Evolutionary conservation across 192 early-diverging fungal genomes (phyloP).

Genomic region (Backusella westeae): DNA sequence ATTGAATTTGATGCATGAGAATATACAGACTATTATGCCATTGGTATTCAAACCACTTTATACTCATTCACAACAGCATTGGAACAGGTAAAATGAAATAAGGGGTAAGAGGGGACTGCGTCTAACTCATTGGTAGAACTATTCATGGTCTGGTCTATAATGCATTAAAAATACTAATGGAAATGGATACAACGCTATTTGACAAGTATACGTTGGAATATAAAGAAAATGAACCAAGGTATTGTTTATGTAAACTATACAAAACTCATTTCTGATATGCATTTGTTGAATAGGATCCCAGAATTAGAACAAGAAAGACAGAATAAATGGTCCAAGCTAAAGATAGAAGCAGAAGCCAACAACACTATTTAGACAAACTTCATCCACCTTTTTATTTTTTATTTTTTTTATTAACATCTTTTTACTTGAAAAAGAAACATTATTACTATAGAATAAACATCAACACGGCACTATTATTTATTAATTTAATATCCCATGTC

Average conservation of each 20-base stretch:
- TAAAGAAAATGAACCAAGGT: conserved; percentile 87
- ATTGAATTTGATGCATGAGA: conserved; percentile 92
- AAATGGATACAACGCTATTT: conserved; percentile 93
- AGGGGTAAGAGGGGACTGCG: too few relatives aligned
- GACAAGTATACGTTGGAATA: conserved; percentile 94
- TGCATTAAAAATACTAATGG: conserved; percentile 96
- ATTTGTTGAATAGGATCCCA: neutral
- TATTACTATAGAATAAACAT: neutral
- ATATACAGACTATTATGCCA: conserved; percentile 88
- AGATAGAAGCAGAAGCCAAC: neutral
- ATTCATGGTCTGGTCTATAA: conserved; percentile 98
- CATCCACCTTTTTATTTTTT: neutral
- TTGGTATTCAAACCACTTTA: conserved; percentile 95
- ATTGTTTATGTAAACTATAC: neutral
- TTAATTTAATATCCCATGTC: neutral
- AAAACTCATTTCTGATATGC: neutral
- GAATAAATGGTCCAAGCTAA: neutral
- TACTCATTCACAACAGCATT: conserved; percentile 93
- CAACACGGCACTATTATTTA: neutral
- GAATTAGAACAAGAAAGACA: neutral
- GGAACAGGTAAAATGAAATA: conserved; percentile 75
- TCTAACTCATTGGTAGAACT: conserved; percentile 51
- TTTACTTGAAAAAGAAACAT: neutral
- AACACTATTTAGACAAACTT: neutral
- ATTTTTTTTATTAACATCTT: neutral